Base-by-base conservation (phyloP, 2,329 filamentous ascomycete genomes). In the Alternaria novae-zelandiae region DNA sequence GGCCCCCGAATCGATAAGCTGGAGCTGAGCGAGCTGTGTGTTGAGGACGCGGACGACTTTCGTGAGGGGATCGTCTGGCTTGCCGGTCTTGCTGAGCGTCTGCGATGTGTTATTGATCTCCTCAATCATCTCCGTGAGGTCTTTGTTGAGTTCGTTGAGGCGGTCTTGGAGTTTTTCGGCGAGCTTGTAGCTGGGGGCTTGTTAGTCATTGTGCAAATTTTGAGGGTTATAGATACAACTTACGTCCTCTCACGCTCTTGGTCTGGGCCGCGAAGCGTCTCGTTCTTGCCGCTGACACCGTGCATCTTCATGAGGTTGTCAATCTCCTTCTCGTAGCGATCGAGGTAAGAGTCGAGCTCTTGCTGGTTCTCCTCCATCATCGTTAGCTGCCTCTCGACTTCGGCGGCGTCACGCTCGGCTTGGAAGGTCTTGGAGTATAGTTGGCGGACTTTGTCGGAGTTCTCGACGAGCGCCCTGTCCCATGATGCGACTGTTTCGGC, bases 21-120 rank as follows among this genome's bases (percentile, higher is more conserved):
- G 95, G 64, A 99, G 86, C 80, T 97, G 94, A 36, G 90, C 89
- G 41, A 99, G 88, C 79, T 99, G 96, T 23, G 91, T 90, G 79
- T 99, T 99, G 71, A 99, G 90, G 54, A 98, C 94, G 67, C 93
- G 91, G 57, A 98, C 95, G 74, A 99, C 97, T 81, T 97, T 94
- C 71, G 93, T 95, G 76, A 98, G 86, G 43, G 73, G 68, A 63
- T 78, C 73, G 67, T 82, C 79, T 26, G 92, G 88, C 81, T 96
- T 96, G 81, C 87, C 91, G 62, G 91, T 93, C 86, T 96, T 97
- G 86, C 89, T 95, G 69, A 99, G 83, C 23, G 90, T 93, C 58
- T 92, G 88, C n/a, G 93, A 96, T 66, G 96, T 95, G 71, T 90
- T 89, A 78, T 99, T 99, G 78, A 99, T 97, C 81, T 98, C 96